A percentile compares a stretch with the other conserved stretches of the same genome.
These are phyloP conservation scores for Fragaria nilgerrensis DNA, from an alignment of 306 rosid genomes.

Conservation along the genomic window DNA sequence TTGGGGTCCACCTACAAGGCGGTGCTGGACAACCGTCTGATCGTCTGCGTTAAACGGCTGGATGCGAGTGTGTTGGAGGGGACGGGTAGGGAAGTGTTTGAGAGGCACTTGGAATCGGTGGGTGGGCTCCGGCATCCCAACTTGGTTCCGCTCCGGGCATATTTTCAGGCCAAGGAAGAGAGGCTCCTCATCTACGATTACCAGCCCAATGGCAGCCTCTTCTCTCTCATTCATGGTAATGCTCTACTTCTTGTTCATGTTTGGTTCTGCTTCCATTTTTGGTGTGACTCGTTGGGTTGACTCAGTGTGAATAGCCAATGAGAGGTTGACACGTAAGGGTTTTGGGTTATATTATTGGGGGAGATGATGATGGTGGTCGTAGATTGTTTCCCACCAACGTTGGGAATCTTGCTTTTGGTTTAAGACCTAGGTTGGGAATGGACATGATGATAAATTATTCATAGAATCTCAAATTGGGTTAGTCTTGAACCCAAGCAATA, in stretches of 20 bases:
- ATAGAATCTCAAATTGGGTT: neutral
- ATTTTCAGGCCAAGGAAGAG: slow-evolving; percentile 82
- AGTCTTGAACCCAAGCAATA: neutral
- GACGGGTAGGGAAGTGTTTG: slow-evolving; percentile 52
- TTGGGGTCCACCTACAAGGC: slow-evolving; percentile 84
- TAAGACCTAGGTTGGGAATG: slow-evolving; percentile 28
- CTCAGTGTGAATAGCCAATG: neutral
- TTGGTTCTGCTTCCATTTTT: neutral
- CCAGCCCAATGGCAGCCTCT: slow-evolving; percentile 77
- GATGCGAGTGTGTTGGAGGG: slow-evolving; percentile 57
- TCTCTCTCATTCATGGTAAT: slow-evolving; percentile 83
- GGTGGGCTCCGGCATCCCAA: slow-evolving; percentile 88
- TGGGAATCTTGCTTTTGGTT: slow-evolving; percentile 53
- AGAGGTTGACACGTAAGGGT: neutral
- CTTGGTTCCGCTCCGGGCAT: slow-evolving; percentile 75
- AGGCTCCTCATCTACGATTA: slow-evolving; percentile 79
- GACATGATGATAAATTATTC: slow-evolving; percentile 17
- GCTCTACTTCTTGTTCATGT: neutral
- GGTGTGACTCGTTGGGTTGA: neutral
- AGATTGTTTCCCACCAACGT: slow-evolving; percentile 16
- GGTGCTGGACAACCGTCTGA: slow-evolving; percentile 76
- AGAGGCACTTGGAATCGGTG: slow-evolving; percentile 83
- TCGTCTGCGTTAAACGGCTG: slow-evolving; percentile 75
- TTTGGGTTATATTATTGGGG: neutral
- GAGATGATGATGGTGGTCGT: slow-evolving; percentile 27